Percentiles rank a stretch among this genome's conserved stretches.
These are phyloP conservation scores for Plasmodium knowlesi DNA, from an alignment of 169 alveolate species.

Conservation along the genomic window DNA sequence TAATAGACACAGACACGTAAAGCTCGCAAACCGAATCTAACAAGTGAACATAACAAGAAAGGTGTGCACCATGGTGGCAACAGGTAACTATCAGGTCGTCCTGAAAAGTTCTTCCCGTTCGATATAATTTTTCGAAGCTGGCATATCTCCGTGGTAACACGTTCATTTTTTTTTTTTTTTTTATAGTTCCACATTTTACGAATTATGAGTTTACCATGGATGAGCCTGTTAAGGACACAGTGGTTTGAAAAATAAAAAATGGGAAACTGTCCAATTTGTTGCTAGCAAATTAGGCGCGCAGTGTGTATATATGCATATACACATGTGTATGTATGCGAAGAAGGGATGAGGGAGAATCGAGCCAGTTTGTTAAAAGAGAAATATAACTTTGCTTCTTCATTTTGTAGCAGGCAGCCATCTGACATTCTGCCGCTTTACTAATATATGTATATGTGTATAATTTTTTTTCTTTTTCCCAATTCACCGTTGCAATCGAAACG, in stretches of 20 bases:
- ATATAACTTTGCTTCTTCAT: neutral
- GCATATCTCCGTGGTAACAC: neutral
- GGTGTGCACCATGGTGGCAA: slow-evolving; percentile 9
- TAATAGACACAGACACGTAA: neutral
- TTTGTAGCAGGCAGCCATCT: neutral
- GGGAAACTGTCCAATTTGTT: neutral
- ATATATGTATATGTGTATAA: neutral
- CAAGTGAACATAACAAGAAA: neutral
- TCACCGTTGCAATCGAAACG: neutral
- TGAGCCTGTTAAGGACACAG: slow-evolving; percentile 63
- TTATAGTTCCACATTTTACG: neutral
- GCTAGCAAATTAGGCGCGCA: neutral
- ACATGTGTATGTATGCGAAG: neutral
- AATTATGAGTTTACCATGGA: slow-evolving; percentile 68
- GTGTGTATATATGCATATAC: neutral
- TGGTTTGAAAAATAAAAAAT: slow-evolving; percentile 23
- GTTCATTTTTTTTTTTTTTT: slow-evolving; percentile 4
- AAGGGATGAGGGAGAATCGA: neutral
- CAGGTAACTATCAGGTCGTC: slow-evolving; percentile 13
- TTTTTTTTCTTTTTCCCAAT: neutral
- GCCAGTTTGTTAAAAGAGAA: neutral
- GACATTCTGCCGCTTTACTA: neutral
- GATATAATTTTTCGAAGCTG: neutral
- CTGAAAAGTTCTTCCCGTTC: neutral
- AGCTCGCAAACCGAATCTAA: neutral